Evolutionary conservation across 805 yeast species (phyloP), one percentile per base, ranked within the genome.

Genomic region (Wilhelminamyces savonicus): DNA sequence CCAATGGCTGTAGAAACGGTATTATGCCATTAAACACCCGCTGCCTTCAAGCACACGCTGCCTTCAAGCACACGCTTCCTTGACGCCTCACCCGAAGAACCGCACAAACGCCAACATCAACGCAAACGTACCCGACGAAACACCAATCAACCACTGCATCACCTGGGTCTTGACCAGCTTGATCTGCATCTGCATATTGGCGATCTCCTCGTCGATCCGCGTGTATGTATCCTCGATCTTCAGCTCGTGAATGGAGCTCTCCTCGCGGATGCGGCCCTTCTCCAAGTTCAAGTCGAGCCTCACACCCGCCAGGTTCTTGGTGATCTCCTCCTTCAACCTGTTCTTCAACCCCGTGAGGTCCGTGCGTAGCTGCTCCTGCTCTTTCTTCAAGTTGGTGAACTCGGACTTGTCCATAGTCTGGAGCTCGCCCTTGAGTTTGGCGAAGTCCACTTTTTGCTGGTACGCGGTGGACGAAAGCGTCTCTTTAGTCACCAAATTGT

Each of bases 101-200:
- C 98, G 71, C 28, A 88, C 84, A 54, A 92, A 92, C 1, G 97
- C 97, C 45, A 90, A 62, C 29, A 92, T 82, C 35, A 92, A 69
- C 10, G 97, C 97, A 59, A 90, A 85, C 1, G 97, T 84, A 82
- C 97, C 98, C 2, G 97, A 88, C 51, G 95, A 84, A 13, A 92
- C 97, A 67, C 97, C 97, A 46, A 92, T 86, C 40, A 92, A 71
- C 98, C 98, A 92, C 59, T 92, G 98, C 79, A 87, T 76, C 28
- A 92, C 97, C 54, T 92, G 97, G 2, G 95, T 85, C 62, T 92
- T 92, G 19, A 90, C 95, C 25, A 85, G 78, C 49, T 92, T 95
- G 42, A 92, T 87, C 58, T 90, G 96, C 69, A 88, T 84, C 56
- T 84, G 88, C 76, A 92, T 84, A 52, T 92, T 90, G 23, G 90